A percentile compares a stretch with the other conserved stretches of the same genome.
phyloP scores from a whole-genome alignment of 2,329 filamentous ascomycete species.

The Podosphaera xanthii region DNA sequence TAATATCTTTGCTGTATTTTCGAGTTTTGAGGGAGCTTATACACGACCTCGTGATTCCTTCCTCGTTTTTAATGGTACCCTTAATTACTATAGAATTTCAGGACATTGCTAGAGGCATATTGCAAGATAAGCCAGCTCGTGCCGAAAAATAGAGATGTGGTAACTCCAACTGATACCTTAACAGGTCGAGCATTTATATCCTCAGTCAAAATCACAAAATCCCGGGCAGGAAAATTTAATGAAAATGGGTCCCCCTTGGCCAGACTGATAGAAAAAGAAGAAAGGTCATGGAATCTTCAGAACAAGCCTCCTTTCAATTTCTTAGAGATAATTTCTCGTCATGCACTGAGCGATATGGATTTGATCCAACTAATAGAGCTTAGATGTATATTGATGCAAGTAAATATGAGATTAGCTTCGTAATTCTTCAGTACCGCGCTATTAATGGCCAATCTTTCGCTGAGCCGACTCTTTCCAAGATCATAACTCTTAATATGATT shows the following conservation, averaged over 20 bases:
- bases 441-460: no score
- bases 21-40: background rate
- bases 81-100: background rate
- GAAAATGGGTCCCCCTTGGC: background rate
- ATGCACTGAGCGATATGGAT: background rate
- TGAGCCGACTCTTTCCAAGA: no score
- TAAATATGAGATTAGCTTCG: no score
- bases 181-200: background rate
- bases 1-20: background rate
- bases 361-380: background rate
- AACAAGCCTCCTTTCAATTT: background rate
- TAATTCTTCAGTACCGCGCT: no score
- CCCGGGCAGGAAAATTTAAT: background rate
- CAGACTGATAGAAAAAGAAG: background rate
- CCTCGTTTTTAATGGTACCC: background rate
- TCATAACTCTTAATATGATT: no score
- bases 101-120: background rate
- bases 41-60: background rate
- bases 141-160: background rate
- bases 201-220: background rate
- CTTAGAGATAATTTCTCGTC: background rate
- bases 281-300: background rate
- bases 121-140: background rate
- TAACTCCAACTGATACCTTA: background rate
- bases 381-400: no score